Percentiles rank a stretch among this genome's conserved stretches.
Conservation (phyloP, 2,329 filamentous ascomycete species). For the Nemania sp. region DNA sequence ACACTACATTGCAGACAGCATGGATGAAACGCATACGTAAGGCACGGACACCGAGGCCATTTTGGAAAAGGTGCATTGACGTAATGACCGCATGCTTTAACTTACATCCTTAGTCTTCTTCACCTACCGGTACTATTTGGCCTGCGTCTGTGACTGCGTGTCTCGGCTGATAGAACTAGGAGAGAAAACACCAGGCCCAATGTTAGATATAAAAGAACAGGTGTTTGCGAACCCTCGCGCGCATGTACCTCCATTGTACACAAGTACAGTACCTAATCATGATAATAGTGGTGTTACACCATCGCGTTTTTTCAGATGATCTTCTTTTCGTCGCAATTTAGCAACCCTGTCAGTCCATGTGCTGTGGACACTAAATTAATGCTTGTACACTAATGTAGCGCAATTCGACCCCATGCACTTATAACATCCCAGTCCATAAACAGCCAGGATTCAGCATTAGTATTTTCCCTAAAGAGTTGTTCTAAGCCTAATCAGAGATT, state of each 20-base stretch:
- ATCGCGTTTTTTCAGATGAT: conserved; percentile 1
- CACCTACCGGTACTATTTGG: too few relatives aligned
- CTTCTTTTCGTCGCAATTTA: conserved; percentile 13
- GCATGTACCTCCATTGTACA: background rate
- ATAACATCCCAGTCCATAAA: too few relatives aligned
- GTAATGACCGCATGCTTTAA: background rate
- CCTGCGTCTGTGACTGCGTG: background rate
- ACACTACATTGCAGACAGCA: background rate
- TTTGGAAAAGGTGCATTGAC: background rate
- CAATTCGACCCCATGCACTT: too few relatives aligned
- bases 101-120: background rate
- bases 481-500: too few relatives aligned
- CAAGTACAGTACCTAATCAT: background rate
- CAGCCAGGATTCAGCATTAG: too few relatives aligned
- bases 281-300: conserved; percentile 10
- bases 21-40: background rate
- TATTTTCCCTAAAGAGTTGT: too few relatives aligned
- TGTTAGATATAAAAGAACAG: background rate
- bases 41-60: background rate
- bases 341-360: conserved; percentile 22
- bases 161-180: conserved; percentile 13
- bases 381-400: background rate
- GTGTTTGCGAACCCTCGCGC: background rate
- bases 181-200: background rate
- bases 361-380: background rate